Conservation (phyloP, 202 grass and related monocot genomes). For the Schoenoplectus tabernaemontani region DNA sequence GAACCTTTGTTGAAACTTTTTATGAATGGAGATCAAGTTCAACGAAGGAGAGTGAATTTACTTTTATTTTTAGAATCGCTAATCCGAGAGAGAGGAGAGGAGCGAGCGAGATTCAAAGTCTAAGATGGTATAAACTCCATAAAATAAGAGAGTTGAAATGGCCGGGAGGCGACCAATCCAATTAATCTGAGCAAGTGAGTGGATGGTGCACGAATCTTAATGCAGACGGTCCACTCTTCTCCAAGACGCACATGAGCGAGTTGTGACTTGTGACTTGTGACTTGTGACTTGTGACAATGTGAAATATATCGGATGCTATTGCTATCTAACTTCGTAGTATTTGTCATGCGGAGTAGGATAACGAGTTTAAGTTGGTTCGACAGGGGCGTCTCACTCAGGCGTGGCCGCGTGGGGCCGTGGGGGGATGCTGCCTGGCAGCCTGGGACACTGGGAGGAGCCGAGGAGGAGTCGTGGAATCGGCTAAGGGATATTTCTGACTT, state of each 20-base stretch:
- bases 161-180: not conserved
- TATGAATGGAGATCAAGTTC: not conserved
- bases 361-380: not conserved
- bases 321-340: not conserved
- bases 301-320: no score
- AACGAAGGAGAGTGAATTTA: constrained; percentile 3
- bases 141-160: constrained; percentile 13
- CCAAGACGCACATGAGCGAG: no score
- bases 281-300: no score
- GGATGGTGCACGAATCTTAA: no score
- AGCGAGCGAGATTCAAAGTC: not conserved
- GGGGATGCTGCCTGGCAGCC: no score
- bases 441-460: not conserved
- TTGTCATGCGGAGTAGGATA: constrained; percentile 20
- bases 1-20: no score
- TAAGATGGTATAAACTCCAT: not conserved
- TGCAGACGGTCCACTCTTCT: no score
- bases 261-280: no score
- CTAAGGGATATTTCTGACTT: not conserved
- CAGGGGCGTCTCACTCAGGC: no score
- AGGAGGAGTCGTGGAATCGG: not conserved
- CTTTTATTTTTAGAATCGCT: no score
- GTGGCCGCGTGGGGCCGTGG: no score
- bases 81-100: constrained; percentile 7
- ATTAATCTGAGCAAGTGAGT: not conserved